These are phyloP conservation scores for Arthrinium phaeospermum DNA, from an alignment of 2,329 filamentous ascomycete species.

Conservation along the genomic window DNA sequence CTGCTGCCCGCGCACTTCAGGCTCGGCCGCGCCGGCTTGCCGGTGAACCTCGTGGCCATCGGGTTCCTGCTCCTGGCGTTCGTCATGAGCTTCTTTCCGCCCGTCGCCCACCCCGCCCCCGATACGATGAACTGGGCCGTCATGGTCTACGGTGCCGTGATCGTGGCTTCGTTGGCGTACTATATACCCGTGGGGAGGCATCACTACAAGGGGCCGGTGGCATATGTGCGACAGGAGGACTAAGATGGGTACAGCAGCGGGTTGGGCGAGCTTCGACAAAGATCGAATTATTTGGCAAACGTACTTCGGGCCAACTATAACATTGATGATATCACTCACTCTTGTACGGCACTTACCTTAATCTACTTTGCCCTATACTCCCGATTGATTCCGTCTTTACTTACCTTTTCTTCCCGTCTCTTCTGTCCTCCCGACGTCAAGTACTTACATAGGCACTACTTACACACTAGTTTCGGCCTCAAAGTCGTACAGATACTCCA, in stretches of 20 bases:
- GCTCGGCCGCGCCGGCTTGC: slow-evolving; percentile 48
- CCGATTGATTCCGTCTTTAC: neutral
- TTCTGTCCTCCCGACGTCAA: neutral
- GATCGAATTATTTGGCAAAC: neutral
- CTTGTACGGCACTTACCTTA: neutral
- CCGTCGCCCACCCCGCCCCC: slow-evolving; percentile 14
- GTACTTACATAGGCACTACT: no score
- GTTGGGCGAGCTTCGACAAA: neutral
- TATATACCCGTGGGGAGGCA: slow-evolving; percentile 21
- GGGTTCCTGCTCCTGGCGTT: slow-evolving; percentile 44
- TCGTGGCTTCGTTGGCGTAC: slow-evolving; percentile 23
- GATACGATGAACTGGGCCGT: slow-evolving; percentile 27
- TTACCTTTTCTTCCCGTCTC: neutral
- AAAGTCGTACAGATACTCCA: neutral
- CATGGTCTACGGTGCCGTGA: slow-evolving; percentile 23
- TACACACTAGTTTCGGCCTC: neutral
- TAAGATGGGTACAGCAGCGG: neutral
- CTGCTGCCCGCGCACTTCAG: slow-evolving; percentile 32
- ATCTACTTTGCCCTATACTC: neutral
- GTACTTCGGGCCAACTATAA: neutral
- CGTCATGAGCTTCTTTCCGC: slow-evolving; percentile 26
- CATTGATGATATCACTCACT: neutral
- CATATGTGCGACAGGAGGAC: slow-evolving; percentile 16
- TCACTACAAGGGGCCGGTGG: slow-evolving; percentile 22
- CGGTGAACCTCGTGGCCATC: slow-evolving; percentile 49